Percentiles rank a stretch among this genome's conserved stretches.
phyloP scores from a whole-genome alignment of 306 rosid genomes.

The Castanea sativa region DNA sequence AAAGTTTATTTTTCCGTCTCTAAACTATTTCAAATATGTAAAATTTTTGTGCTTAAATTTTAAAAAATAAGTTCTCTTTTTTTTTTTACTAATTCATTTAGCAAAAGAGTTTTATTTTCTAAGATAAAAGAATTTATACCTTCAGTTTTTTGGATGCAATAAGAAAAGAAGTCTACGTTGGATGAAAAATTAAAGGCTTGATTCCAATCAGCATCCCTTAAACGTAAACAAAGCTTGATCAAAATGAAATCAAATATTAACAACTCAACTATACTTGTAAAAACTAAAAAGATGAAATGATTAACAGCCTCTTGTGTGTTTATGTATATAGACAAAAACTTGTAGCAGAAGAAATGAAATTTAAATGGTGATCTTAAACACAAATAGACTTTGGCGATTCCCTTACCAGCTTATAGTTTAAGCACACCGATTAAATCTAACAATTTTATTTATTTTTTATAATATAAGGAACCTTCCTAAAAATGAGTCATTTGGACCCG shows the following conservation, averaged over 20 bases:
- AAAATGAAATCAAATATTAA: conserved; percentile 6
- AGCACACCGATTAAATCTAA: not conserved
- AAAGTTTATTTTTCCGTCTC: no score
- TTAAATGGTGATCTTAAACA: not conserved
- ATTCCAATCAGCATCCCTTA: conserved; percentile 88
- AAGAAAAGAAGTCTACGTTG: conserved; percentile 69
- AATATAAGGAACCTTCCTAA: no score
- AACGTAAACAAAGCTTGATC: conserved; percentile 20
- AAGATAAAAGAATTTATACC: conserved; percentile 44
- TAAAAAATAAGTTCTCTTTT: not conserved
- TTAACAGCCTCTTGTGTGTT: not conserved
- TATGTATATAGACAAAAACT: not conserved
- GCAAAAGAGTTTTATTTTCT: conserved; percentile 12
- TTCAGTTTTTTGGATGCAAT: conserved; percentile 66
- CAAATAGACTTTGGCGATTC: not conserved
- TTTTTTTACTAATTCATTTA: not conserved
- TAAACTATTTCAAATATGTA: no score
- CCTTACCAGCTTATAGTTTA: not conserved
- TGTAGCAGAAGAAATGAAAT: not conserved
- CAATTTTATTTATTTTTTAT: not conserved
- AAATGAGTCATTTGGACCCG: no score
- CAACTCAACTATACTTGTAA: not conserved
- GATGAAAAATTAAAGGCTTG: conserved; percentile 78
- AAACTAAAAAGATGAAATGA: not conserved
- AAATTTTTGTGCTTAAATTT: no score